phyloP scores from a whole-genome alignment of 2,329 filamentous ascomycete species.

The Akanthomyces uredinophilus region DNA sequence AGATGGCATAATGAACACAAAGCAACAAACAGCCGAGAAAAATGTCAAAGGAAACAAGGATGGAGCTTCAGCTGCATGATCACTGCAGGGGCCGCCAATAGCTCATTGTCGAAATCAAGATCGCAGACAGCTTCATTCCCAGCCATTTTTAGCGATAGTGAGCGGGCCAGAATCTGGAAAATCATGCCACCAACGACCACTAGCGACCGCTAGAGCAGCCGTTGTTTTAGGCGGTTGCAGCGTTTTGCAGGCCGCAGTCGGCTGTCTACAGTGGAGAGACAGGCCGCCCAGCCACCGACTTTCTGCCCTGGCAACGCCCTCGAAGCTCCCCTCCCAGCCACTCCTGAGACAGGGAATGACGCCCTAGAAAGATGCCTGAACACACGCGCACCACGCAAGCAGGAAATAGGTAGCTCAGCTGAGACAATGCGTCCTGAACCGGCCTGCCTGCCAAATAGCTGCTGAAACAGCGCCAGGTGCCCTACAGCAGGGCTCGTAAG shows the following conservation, averaged over 20 bases:
- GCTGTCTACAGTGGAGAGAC: neutral
- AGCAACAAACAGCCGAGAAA: no score
- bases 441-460: neutral
- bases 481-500: neutral
- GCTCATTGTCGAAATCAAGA: neutral
- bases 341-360: neutral
- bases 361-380: no score
- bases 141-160: neutral
- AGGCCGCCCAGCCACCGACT: conserved; percentile 1
- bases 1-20: no score
- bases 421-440: neutral
- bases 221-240: neutral
- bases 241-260: neutral
- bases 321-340: conserved; percentile 1
- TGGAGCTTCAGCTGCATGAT: neutral
- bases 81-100: neutral
- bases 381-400: neutral
- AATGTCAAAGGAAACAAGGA: no score
- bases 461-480: neutral
- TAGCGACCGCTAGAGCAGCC: neutral
- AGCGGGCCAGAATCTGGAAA: neutral
- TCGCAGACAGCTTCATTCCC: neutral
- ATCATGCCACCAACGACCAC: neutral
- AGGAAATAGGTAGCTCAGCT: neutral
- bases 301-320: conserved; percentile 3